Conservation (phyloP, 306 rosid species). For the Prunus mira region DNA sequence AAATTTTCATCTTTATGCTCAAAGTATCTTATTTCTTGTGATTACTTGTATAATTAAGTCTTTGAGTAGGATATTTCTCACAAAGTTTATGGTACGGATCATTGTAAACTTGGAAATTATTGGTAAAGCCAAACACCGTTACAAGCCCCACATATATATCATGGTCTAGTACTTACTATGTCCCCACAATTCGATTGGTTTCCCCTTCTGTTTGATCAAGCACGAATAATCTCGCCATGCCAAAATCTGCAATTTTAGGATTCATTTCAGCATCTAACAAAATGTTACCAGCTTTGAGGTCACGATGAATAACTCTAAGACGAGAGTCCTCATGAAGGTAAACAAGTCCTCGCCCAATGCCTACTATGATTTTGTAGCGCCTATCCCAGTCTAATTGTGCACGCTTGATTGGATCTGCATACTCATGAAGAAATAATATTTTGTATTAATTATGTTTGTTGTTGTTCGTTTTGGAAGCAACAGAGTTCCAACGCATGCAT, state of each 20-base stretch:
- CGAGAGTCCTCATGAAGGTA: slow-evolving; percentile 12
- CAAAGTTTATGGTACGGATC: too few relatives aligned
- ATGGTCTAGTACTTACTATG: neutral
- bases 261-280: neutral
- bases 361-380: slow-evolving; percentile 3
- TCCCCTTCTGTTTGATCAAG: neutral
- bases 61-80: too few relatives aligned
- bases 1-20: neutral
- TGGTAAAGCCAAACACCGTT: too few relatives aligned
- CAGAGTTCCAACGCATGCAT: neutral
- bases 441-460: too few relatives aligned
- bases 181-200: neutral
- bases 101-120: too few relatives aligned
- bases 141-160: too few relatives aligned
- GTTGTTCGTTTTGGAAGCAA: neutral
- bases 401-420: neutral
- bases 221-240: neutral
- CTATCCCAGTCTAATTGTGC: neutral
- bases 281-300: neutral
- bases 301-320: neutral
- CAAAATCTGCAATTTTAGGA: slow-evolving; percentile 10
- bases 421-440: neutral
- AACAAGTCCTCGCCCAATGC: neutral
- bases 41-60: too few relatives aligned
- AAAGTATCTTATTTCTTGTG: too few relatives aligned